Evolutionary conservation across 177 flowering plant species (phyloP).

Genomic region (Vitis hybrid): DNA sequence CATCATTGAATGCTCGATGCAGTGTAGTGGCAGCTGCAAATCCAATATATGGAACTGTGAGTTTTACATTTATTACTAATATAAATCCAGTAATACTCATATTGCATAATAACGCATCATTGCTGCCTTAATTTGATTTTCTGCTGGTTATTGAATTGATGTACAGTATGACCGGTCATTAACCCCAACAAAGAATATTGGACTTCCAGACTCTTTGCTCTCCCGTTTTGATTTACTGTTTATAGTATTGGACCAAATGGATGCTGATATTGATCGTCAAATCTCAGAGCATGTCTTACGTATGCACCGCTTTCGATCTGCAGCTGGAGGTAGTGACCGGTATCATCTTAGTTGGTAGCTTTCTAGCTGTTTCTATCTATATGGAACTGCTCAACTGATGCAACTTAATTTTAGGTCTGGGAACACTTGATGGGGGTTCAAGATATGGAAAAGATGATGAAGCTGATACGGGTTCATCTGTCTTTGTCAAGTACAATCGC

Average conservation of each 20-base stretch:
- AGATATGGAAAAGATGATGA: conserved; percentile 78
- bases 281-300: conserved; percentile 96
- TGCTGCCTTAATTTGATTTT: conserved; percentile 10
- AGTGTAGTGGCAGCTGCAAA: conserved; percentile 99
- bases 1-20: conserved; percentile 97
- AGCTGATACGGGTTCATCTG: conserved; percentile 56
- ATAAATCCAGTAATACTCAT: background rate
- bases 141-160: conserved; percentile 8
- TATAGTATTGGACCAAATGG: conserved; percentile 99
- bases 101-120: no score
- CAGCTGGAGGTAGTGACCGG: conserved; percentile 58
- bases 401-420: conserved; percentile 36
- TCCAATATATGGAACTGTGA: conserved; percentile 98
- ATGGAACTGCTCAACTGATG: conserved; percentile 6
- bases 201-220: conserved; percentile 95
- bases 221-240: conserved; percentile 97
- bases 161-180: conserved; percentile 94
- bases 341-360: background rate
- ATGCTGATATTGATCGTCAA: conserved; percentile 86
- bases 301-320: conserved; percentile 88
- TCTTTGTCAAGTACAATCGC: conserved; percentile 84
- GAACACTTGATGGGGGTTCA: conserved; percentile 47
- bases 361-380: conserved; percentile 5
- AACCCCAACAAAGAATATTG: conserved; percentile 98
- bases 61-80: conserved; percentile 19